Evolutionary conservation across 805 yeast genomes (phyloP).

Genomic region (Wickerhamiella shivajii): DNA sequence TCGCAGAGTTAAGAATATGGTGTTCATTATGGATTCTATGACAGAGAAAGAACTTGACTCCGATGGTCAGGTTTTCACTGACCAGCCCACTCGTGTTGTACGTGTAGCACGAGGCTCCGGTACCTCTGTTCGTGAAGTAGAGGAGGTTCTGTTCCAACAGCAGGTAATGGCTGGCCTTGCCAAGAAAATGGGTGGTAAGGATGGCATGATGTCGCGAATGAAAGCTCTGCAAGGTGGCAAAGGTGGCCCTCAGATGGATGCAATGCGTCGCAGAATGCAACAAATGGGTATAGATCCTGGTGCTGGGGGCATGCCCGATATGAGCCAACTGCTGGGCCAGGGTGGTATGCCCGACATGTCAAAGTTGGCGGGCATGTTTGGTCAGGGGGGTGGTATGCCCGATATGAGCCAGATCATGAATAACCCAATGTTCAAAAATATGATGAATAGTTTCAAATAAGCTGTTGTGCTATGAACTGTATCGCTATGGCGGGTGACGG

Average conservation of each 20-base stretch:
- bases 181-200: slow-evolving; percentile 42
- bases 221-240: slow-evolving; percentile 23
- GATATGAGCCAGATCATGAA: slow-evolving; percentile 50
- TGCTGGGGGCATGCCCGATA: slow-evolving; percentile 28
- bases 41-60: slow-evolving; percentile 78
- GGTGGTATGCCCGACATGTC: slow-evolving; percentile 45
- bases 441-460: too few relatives aligned
- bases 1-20: slow-evolving; percentile 71
- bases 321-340: slow-evolving; percentile 26
- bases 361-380: slow-evolving; percentile 40
- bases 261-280: slow-evolving; percentile 32
- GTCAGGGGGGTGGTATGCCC: slow-evolving; percentile 49
- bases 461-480: too few relatives aligned
- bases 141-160: slow-evolving; percentile 80
- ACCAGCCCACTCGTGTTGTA: slow-evolving; percentile 72
- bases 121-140: slow-evolving; percentile 81
- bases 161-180: slow-evolving; percentile 93
- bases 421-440: slow-evolving; percentile 35
- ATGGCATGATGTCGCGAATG: slow-evolving; percentile 38
- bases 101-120: slow-evolving; percentile 94
- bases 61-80: slow-evolving; percentile 68
- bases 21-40: slow-evolving; percentile 91
- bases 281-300: slow-evolving; percentile 34
- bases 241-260: slow-evolving; percentile 30
- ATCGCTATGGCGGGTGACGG: too few relatives aligned